Conservation (phyloP, 257 asterid genomes). For the Coffea canephora region DNA sequence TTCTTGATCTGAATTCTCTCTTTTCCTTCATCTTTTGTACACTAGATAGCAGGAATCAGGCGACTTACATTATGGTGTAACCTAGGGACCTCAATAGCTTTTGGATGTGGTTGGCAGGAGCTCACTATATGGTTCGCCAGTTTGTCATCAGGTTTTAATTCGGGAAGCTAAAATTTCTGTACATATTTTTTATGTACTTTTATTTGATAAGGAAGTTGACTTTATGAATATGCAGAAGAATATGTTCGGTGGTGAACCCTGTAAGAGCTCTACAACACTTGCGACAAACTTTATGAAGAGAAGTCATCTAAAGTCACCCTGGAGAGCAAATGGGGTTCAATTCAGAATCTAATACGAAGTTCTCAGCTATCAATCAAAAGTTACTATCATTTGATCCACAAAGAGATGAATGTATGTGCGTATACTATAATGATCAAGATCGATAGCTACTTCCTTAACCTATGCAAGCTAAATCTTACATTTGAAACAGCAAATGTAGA, state of each 20-base stretch:
- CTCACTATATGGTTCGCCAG: too few relatives aligned
- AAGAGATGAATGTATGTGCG: not conserved
- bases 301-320: not conserved
- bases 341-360: not conserved
- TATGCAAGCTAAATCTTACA: not conserved
- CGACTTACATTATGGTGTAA: too few relatives aligned
- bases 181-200: too few relatives aligned
- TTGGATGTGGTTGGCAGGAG: too few relatives aligned
- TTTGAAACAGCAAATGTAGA: not conserved
- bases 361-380: not conserved
- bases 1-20: too few relatives aligned
- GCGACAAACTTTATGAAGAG: too few relatives aligned
- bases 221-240: not conserved
- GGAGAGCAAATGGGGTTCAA: not conserved
- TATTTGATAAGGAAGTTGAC: too few relatives aligned
- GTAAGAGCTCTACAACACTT: not conserved
- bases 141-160: too few relatives aligned
- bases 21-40: too few relatives aligned
- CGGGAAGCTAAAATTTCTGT: too few relatives aligned
- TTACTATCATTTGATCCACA: slow-evolving; percentile 1
- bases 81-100: too few relatives aligned
- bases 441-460: not conserved
- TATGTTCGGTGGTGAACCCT: not conserved
- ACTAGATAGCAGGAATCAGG: too few relatives aligned
- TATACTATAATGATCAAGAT: not conserved